These are phyloP conservation scores for Gigaspora rosea DNA, from an alignment of 192 early-diverging fungal species.

Conservation along the genomic window DNA sequence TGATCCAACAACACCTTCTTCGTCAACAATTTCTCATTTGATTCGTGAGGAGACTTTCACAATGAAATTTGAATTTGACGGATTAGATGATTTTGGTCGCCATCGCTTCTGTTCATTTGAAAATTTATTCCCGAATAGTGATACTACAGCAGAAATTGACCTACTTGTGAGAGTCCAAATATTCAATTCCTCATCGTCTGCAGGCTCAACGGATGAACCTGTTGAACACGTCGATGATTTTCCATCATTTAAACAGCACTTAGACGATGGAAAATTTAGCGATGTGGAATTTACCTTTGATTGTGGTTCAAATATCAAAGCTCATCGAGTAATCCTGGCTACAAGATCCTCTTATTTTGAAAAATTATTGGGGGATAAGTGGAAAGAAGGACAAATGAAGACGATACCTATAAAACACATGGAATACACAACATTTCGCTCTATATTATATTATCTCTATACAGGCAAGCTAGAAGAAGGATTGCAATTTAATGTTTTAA, in stretches of 20 bases:
- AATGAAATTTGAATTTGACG: slow-evolving; percentile 35
- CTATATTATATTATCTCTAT: slow-evolving; percentile 31
- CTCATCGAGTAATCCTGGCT: slow-evolving; percentile 33
- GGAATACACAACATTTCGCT: slow-evolving; percentile 32
- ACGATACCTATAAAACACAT: slow-evolving; percentile 29
- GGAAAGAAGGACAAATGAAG: slow-evolving; percentile 31
- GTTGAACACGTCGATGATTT: slow-evolving; percentile 14
- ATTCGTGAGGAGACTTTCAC: slow-evolving; percentile 33
- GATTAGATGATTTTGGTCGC: slow-evolving; percentile 33
- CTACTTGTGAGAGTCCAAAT: slow-evolving; percentile 25
- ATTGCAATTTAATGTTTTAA: slow-evolving; percentile 23
- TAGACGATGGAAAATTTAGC: slow-evolving; percentile 28
- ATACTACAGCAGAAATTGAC: slow-evolving; percentile 19
- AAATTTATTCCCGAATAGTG: slow-evolving; percentile 28
- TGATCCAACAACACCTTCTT: too few species aligned
- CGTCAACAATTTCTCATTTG: too few species aligned
- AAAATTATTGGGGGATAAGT: slow-evolving; percentile 31
- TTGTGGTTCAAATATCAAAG: slow-evolving; percentile 29
- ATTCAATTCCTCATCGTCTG: slow-evolving; percentile 6
- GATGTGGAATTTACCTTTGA: slow-evolving; percentile 32
- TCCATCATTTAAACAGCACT: slow-evolving; percentile 20
- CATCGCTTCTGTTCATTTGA: slow-evolving; percentile 33
- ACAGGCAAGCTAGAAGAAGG: slow-evolving; percentile 20
- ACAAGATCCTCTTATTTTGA: slow-evolving; percentile 32
- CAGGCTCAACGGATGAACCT: slow-evolving; percentile 4